These are phyloP conservation scores for Coniella lustricola DNA, from an alignment of 2,329 filamentous ascomycete species.

Conservation along the genomic window DNA sequence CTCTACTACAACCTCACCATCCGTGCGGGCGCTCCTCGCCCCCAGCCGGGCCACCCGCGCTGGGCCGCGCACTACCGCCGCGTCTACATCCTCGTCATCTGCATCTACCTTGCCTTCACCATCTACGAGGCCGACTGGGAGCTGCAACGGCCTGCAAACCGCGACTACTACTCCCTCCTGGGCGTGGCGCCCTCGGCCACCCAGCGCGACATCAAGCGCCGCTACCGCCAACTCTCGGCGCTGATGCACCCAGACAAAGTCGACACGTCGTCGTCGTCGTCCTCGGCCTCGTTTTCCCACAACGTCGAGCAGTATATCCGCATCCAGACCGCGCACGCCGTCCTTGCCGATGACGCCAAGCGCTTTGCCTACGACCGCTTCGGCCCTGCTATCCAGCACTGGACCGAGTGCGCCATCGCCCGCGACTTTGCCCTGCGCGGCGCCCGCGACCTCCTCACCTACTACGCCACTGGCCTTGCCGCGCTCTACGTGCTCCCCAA, in stretches of 20 bases:
- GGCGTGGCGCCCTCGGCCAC: conserved; percentile 60
- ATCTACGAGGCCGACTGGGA: conserved; percentile 87
- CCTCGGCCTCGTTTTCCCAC: conserved; percentile 28
- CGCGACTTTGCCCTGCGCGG: conserved; percentile 67
- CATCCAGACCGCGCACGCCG: conserved; percentile 77
- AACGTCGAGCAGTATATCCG: conserved; percentile 61
- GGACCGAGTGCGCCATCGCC: conserved; percentile 60
- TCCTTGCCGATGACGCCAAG: conserved; percentile 65
- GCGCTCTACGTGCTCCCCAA: conserved; percentile 56
- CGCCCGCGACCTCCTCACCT: conserved; percentile 47
- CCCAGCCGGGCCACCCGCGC: conserved; percentile 59
- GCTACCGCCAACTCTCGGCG: conserved; percentile 70
- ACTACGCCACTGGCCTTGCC: conserved; percentile 52
- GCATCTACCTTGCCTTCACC: conserved; percentile 81
- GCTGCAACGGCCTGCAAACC: conserved; percentile 49
- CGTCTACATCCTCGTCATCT: conserved; percentile 77
- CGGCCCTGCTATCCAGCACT: conserved; percentile 62
- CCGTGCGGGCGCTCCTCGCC: conserved; percentile 79
- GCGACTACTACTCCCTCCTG: conserved; percentile 75
- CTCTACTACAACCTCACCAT: conserved; percentile 85
- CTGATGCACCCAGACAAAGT: conserved; percentile 79
- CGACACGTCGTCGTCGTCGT: too few species aligned
- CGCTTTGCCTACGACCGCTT: conserved; percentile 89
- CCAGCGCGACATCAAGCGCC: conserved; percentile 73
- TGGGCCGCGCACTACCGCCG: conserved; percentile 68